These are phyloP conservation scores for Cutaneotrichosporon sp. DNA, from an alignment of 1,284 basidiomycete species.

Conservation along the genomic window DNA sequence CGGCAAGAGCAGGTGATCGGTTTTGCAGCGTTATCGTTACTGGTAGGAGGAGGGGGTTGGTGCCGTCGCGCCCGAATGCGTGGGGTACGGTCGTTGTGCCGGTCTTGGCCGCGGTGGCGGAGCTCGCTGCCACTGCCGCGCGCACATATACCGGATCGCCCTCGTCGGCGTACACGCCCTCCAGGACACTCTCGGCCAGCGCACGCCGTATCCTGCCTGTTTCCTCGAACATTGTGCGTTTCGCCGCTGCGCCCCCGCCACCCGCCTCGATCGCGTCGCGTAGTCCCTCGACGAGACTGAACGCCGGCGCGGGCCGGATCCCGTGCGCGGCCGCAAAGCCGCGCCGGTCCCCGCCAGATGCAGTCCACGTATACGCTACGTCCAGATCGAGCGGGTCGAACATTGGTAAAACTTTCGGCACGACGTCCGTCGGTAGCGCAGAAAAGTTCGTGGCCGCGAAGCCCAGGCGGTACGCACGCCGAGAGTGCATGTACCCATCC, in stretches of 20 bases:
- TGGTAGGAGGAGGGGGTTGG: conserved; percentile 57
- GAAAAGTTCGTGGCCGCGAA: conserved; percentile 53
- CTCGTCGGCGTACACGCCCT: conserved; percentile 70
- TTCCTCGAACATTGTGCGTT: conserved; percentile 83
- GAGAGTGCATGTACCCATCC: conserved; percentile 21
- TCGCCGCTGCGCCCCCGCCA: conserved; percentile 49
- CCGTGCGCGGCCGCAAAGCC: conserved; percentile 62
- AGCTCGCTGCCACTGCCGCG: too few relatives aligned
- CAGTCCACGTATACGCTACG: conserved; percentile 69
- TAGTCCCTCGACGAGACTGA: conserved; percentile 56
- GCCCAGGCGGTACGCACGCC: conserved; percentile 32
- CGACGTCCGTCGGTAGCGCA: conserved; percentile 56
- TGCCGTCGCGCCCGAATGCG: too few relatives aligned
- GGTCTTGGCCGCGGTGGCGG: neutral
- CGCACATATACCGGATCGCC: conserved; percentile 60
- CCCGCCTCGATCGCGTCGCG: conserved; percentile 51
- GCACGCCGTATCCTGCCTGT: conserved; percentile 66
- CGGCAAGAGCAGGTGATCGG: conserved; percentile 32
- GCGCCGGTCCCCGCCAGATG: conserved; percentile 47
- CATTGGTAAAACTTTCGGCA: conserved; percentile 67
- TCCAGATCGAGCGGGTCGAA: conserved; percentile 68
- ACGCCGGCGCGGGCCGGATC: conserved; percentile 61
- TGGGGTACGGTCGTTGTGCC: too few relatives aligned
- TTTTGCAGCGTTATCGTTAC: conserved; percentile 63
- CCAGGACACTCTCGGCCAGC: conserved; percentile 61